A percentile compares a stretch with the other conserved stretches of the same genome.
phyloP scores from a whole-genome alignment of 2,329 filamentous ascomycete genomes.

The Pyrenochaeta sp. region DNA sequence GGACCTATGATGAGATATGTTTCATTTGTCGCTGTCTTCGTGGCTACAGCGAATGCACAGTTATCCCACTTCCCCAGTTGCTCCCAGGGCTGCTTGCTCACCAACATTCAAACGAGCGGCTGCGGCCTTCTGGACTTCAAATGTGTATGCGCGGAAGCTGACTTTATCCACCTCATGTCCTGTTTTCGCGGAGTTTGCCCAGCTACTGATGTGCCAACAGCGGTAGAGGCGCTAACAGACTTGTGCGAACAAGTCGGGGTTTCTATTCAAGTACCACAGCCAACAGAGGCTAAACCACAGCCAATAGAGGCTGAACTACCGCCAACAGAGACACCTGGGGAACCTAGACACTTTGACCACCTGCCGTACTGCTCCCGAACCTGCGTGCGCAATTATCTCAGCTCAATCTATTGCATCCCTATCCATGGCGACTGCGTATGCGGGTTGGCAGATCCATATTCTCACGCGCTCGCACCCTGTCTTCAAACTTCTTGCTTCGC shows the following conservation, averaged over 20 bases:
- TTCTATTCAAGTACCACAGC: neutral
- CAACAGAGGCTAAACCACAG: neutral
- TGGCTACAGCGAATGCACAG: slow-evolving; percentile 52
- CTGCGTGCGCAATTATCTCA: too few species aligned
- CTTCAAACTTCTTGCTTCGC: too few species aligned
- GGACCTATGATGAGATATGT: slow-evolving; percentile 35
- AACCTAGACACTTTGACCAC: neutral
- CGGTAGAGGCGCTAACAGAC: slow-evolving; percentile 26
- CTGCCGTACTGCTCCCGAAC: too few species aligned
- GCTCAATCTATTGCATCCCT: too few species aligned
- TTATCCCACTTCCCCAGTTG: slow-evolving; percentile 52
- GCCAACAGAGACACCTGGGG: neutral
- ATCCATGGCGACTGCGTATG: too few species aligned
- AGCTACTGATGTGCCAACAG: slow-evolving; percentile 46
- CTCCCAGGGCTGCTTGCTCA: slow-evolving; percentile 46
- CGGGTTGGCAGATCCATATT: too few species aligned
- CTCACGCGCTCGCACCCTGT: too few species aligned
- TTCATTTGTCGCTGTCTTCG: slow-evolving; percentile 42
- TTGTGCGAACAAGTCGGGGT: slow-evolving; percentile 8
- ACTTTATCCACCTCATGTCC: too few species aligned
- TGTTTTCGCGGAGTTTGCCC: too few species aligned
- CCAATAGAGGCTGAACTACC: neutral
- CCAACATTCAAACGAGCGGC: too few species aligned
- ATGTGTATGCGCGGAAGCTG: too few species aligned
- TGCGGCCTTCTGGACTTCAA: too few species aligned